Evolutionary conservation across 345 rosid genomes (phyloP).

Genomic region (Crucihimalaya himalaica): DNA sequence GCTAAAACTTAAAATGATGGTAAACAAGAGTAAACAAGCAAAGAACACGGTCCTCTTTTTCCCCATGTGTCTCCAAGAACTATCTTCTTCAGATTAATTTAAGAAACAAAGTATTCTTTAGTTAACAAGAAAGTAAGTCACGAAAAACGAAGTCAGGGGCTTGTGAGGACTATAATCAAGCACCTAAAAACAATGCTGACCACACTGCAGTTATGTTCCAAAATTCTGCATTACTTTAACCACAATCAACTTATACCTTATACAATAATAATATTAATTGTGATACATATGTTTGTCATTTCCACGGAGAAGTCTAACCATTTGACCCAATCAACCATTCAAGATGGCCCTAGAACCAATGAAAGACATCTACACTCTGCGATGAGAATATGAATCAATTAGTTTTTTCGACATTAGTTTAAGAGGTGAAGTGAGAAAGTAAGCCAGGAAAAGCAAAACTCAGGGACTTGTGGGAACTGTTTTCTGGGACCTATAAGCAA

Average conservation of each 20-base stretch:
- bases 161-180: constrained; percentile 3
- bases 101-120: not conserved
- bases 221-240: not conserved
- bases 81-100: not conserved
- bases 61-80: constrained; percentile 5
- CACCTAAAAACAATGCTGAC: not conserved
- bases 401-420: not conserved
- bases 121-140: not conserved
- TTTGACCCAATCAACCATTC: not conserved
- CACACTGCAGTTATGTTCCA: not conserved
- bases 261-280: not conserved
- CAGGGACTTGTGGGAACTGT: not conserved
- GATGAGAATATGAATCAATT: not conserved
- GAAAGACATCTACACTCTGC: not conserved
- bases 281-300: not conserved
- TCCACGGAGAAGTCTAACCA: not conserved
- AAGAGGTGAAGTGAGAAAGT: not conserved
- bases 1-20: not conserved
- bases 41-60: not conserved
- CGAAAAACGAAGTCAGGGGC: not conserved
- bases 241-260: not conserved
- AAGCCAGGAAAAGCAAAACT: not conserved
- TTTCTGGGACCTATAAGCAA: not conserved
- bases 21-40: constrained; percentile 15
- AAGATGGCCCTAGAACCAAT: not conserved